Conservation (phyloP, 73 alveolate species). For the Loxodes magnus region DNA sequence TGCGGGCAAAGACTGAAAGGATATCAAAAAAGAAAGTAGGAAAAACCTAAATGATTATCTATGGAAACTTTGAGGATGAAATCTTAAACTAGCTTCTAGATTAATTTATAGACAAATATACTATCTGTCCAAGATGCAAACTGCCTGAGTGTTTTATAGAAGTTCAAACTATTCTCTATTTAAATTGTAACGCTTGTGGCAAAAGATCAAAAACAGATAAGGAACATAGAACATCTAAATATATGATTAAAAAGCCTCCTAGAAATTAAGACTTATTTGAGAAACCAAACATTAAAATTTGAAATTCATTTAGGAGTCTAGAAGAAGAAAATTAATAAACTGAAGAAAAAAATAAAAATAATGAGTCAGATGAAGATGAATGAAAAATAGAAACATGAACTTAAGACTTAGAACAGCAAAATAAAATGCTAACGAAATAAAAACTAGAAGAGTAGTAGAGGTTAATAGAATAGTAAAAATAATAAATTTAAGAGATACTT, state of each 20-base stretch:
- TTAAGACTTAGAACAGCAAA: background rate
- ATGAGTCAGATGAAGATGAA: background rate
- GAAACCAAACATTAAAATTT: conserved; percentile 33
- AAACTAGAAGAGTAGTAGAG: conserved; percentile 11
- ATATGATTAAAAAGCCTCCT: conserved; percentile 45
- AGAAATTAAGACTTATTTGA: conserved; percentile 10
- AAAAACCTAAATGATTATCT: conserved; percentile 29
- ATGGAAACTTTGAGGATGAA: conserved; percentile 50
- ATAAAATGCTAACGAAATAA: background rate
- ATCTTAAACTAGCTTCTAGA: conserved; percentile 43
- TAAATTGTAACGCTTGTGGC: conserved; percentile 76
- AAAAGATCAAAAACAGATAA: conserved; percentile 46
- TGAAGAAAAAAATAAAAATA: background rate
- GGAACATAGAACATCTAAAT: conserved; percentile 45
- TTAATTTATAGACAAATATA: conserved; percentile 63
- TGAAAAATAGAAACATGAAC: background rate
- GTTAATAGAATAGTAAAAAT: conserved; percentile 9
- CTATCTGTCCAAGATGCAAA: conserved; percentile 64
- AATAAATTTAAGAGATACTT: conserved; percentile 17
- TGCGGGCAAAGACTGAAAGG: conserved; percentile 29
- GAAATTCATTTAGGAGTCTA: background rate
- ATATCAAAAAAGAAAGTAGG: conserved; percentile 21
- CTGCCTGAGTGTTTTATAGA: conserved; percentile 63
- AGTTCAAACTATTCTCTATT: conserved; percentile 28
- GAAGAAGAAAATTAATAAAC: conserved; percentile 22